Conservation (phyloP, 306 rosid species). For the Prunus armeniaca region DNA sequence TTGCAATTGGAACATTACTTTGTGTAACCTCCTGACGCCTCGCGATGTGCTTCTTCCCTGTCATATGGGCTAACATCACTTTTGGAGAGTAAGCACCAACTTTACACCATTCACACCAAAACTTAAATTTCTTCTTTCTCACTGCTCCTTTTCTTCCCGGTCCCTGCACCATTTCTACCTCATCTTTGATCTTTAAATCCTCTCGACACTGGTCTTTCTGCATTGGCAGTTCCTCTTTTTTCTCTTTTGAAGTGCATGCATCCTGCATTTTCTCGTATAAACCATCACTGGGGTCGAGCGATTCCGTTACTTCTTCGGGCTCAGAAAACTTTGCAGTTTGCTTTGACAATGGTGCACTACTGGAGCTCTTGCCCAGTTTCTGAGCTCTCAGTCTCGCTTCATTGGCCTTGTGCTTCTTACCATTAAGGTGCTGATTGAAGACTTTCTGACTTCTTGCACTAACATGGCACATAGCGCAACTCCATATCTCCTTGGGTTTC, state of each 20-base stretch:
- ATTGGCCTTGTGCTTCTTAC: slow-evolving; percentile 68
- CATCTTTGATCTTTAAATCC: slow-evolving; percentile 11
- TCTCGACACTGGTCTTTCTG: slow-evolving; percentile 13
- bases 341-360: slow-evolving; percentile 1
- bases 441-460: slow-evolving; percentile 28
- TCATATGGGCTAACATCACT: slow-evolving; percentile 41
- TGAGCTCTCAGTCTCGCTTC: slow-evolving; percentile 25
- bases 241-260: slow-evolving; percentile 2
- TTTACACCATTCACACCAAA: slow-evolving; percentile 49
- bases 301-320: slow-evolving; percentile 5
- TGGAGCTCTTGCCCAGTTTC: slow-evolving; percentile 17
- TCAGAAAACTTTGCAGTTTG: slow-evolving; percentile 19
- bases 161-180: not conserved
- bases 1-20: not conserved
- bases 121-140: slow-evolving; percentile 11
- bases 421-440: slow-evolving; percentile 48
- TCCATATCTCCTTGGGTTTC: slow-evolving; percentile 53
- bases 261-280: slow-evolving; percentile 6
- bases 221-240: slow-evolving; percentile 10
- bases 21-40: slow-evolving; percentile 7
- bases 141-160: not conserved
- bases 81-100: slow-evolving; percentile 12
- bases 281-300: slow-evolving; percentile 10
- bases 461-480: slow-evolving; percentile 56
- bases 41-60: slow-evolving; percentile 43